Base-by-base conservation (phyloP, 345 rosid genomes). In the Populus pruinosa region DNA sequence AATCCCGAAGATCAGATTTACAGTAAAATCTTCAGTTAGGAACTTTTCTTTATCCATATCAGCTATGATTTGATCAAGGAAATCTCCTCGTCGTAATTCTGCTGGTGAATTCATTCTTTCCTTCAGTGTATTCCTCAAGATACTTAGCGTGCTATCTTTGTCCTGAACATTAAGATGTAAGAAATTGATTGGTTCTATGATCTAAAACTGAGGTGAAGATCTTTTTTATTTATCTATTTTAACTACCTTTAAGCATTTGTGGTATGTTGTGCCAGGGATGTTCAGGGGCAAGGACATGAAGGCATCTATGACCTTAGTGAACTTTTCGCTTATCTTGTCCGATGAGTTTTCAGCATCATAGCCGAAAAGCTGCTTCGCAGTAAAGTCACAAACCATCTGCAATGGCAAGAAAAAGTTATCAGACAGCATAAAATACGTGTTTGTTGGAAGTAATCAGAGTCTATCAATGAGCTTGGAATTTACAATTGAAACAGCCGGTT, bases 231-330 rank as follows among this genome's bases (percentile, higher is more conserved):
- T 31, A 8, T 65, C 33, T 66, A 66, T 16, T 66, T 27, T 0
- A 8, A 56, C 11, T 76, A 87, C 87, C 86, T 79, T 12, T 12
- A 69, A 8, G 29, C 83, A 80, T 72, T 49, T 76, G 41, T 81
- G 71, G 65, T 49, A 82, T 36, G 84, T 53, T 7, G 87, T 82
- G 6, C 87, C 89, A 0, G 87, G 87, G 50, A 87, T 44, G 49
- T 81, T 69, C 11, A 82, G 8, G 55, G 89, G 87, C 62, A 84
- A 77, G 6, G 81, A 74, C 64, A 82, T 77, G 20, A 87, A 67
- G n/a, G 84, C 86, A 11, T 80, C 38, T 9, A 76, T 35, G 68
- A 84, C 39, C 11, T 63, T 41, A 8, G 38, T 29, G 35, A 70
- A 68, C 39, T 70, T 69, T 11, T 64, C 64, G 21, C 78, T 61